Conservation (phyloP, 352 stramenopile genomes). For the Phytophthora rubi region DNA sequence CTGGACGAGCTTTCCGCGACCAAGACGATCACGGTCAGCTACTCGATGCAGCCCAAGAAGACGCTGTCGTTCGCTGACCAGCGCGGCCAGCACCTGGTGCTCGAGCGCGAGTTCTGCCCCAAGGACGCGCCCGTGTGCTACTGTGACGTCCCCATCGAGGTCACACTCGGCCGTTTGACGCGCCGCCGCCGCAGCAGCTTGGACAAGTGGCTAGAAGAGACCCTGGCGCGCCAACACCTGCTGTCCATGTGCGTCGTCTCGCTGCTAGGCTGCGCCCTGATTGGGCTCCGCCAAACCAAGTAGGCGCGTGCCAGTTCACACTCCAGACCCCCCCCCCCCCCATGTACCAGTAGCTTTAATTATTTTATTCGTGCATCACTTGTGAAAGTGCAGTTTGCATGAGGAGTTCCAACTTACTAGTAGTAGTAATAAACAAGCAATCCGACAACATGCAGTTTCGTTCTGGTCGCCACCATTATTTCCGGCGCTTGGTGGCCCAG, state of each 20-base stretch:
- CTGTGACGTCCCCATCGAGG: slow-evolving; percentile 44
- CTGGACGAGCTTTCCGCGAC: slow-evolving; percentile 43
- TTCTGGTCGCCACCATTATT: slow-evolving; percentile 18
- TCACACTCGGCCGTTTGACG: slow-evolving; percentile 26
- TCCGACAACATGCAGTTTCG: not conserved
- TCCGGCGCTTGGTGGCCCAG: slow-evolving; percentile 35
- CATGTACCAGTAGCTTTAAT: slow-evolving; percentile 21
- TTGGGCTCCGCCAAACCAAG: slow-evolving; percentile 47
- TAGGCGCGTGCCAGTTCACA: slow-evolving; percentile 8
- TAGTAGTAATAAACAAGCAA: slow-evolving; percentile 19
- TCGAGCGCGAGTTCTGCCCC: slow-evolving; percentile 54
- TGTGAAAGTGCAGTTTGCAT: slow-evolving; percentile 14
- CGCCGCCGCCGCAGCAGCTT: slow-evolving; percentile 38
- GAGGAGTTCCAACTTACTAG: slow-evolving; percentile 26
- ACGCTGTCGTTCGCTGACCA: slow-evolving; percentile 68
- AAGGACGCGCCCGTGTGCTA: slow-evolving; percentile 51
- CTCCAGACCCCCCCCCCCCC: not conserved
- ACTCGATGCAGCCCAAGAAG: slow-evolving; percentile 51
- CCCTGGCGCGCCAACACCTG: slow-evolving; percentile 49
- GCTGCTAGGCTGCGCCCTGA: slow-evolving; percentile 48
- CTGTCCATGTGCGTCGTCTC: slow-evolving; percentile 67
- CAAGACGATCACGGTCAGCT: slow-evolving; percentile 45
- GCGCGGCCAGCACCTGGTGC: slow-evolving; percentile 53
- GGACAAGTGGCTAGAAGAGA: slow-evolving; percentile 48
- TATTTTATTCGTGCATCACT: slow-evolving; percentile 32